Evolutionary conservation across 805 yeast species (phyloP).

Genomic region (Candida multigemmis): DNA sequence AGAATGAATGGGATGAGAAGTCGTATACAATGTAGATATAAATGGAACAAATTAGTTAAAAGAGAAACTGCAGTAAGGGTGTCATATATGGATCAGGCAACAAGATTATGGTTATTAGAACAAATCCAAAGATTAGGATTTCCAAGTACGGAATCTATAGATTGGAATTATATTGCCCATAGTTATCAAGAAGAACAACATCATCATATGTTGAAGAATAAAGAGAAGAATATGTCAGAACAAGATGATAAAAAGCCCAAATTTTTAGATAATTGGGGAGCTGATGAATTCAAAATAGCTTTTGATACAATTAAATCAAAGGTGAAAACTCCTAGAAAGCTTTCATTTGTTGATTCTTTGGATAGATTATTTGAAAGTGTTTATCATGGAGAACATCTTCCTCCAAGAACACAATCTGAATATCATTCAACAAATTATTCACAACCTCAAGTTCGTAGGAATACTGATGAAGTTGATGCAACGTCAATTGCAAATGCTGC

Average conservation of each 20-base stretch:
- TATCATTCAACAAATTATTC: conserved; percentile 1
- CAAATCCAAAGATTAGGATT: conserved; percentile 17
- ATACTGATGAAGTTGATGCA: conserved; percentile 13
- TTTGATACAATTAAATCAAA: conserved; percentile 51
- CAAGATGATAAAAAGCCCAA: conserved; percentile 3
- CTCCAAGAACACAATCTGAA: not conserved
- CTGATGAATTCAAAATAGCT: conserved; percentile 50
- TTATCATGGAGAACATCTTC: not conserved
- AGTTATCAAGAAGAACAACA: conserved; percentile 15
- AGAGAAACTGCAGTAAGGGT: conserved; percentile 36
- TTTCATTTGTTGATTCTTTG: conserved; percentile 7
- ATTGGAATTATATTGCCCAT: conserved; percentile 26
- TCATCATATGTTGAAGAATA: too few relatives aligned
- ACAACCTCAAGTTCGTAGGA: conserved; percentile 1
- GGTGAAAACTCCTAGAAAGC: conserved; percentile 30
- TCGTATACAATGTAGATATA: conserved; percentile 90
- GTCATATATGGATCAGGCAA: conserved; percentile 19
- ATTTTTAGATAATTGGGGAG: conserved; percentile 35
- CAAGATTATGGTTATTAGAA: conserved; percentile 30
- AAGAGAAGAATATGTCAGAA: conserved; percentile 1
- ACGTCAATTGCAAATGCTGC: conserved; percentile 28
- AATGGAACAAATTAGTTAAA: conserved; percentile 79
- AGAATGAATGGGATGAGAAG: conserved; percentile 83
- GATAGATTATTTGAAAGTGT: conserved; percentile 7
- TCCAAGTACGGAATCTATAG: conserved; percentile 15